Conservation (phyloP, 2,329 filamentous ascomycete species). For the Phaeosphaeriaceae sp. region DNA sequence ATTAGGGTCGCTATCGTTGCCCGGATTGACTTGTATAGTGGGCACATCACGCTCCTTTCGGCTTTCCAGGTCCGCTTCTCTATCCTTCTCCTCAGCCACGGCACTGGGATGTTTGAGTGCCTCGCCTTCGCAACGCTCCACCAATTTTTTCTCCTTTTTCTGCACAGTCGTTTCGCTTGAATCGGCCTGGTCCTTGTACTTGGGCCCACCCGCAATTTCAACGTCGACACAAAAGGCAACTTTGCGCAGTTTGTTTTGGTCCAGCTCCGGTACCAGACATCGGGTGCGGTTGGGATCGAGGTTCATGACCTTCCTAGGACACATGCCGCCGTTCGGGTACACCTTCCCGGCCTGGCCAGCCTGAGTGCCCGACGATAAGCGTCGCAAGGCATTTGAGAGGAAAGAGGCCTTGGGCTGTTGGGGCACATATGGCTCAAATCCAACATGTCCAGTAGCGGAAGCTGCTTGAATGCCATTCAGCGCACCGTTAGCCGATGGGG, state of each 20-base stretch:
- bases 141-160: slow-evolving; percentile 60
- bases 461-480: slow-evolving; percentile 49
- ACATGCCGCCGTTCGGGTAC: slow-evolving; percentile 70
- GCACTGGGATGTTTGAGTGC: slow-evolving; percentile 71
- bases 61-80: too few relatives aligned
- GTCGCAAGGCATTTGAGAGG: slow-evolving; percentile 78
- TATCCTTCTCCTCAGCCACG: slow-evolving; percentile 61
- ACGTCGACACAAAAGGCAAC: slow-evolving; percentile 98
- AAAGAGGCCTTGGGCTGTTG: slow-evolving; percentile 80
- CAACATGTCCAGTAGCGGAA: slow-evolving; percentile 34
- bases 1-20: slow-evolving; percentile 51
- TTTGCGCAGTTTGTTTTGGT: slow-evolving; percentile 78
- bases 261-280: slow-evolving; percentile 79
- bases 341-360: slow-evolving; percentile 57
- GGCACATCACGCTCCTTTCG: slow-evolving; percentile 50
- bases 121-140: slow-evolving; percentile 75
- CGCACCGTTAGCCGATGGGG: slow-evolving; percentile 52
- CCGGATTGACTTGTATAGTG: slow-evolving; percentile 48
- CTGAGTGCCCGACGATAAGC: slow-evolving; percentile 70
- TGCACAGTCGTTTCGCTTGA: slow-evolving; percentile 57
- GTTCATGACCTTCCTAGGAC: slow-evolving; percentile 83
- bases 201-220: slow-evolving; percentile 88
- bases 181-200: slow-evolving; percentile 69
- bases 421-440: slow-evolving; percentile 69
- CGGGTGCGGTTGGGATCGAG: slow-evolving; percentile 80